Evolutionary conservation across 768 basidiomycete species (phyloP).

Genomic region (Kondoa malvinella): DNA sequence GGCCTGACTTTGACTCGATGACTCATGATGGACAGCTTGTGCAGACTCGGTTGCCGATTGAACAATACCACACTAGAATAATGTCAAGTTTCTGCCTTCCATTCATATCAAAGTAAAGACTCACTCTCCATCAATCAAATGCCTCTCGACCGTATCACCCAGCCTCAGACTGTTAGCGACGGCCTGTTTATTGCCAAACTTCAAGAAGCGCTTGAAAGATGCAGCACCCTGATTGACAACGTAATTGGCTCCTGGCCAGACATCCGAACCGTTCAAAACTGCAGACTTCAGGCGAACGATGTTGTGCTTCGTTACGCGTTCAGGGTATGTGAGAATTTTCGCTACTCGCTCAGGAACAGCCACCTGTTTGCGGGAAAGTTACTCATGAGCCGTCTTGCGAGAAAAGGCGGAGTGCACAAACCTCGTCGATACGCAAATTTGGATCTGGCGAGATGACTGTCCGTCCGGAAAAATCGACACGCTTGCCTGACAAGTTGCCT

Average conservation of each 20-base stretch:
- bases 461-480: slow-evolving; percentile 94
- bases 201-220: slow-evolving; percentile 65
- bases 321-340: slow-evolving; percentile 87
- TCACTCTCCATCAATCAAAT: slow-evolving; percentile 78
- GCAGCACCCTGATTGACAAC: slow-evolving; percentile 60
- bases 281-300: slow-evolving; percentile 57
- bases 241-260: slow-evolving; percentile 91
- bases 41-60: slow-evolving; percentile 95
- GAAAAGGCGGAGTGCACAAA: slow-evolving; percentile 30
- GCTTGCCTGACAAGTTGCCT: slow-evolving; percentile 94
- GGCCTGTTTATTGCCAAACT: slow-evolving; percentile 62
- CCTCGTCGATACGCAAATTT: slow-evolving; percentile 91
- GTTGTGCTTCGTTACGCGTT: slow-evolving; percentile 82
- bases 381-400: background rate
- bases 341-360: slow-evolving; percentile 92
- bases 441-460: slow-evolving; percentile 99
- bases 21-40: slow-evolving; percentile 99
- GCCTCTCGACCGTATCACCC: slow-evolving; percentile 87
- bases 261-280: slow-evolving; percentile 69
- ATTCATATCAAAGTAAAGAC: slow-evolving; percentile 18
- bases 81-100: background rate
- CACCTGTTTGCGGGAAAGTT: slow-evolving; percentile 32
- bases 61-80: slow-evolving; percentile 72
- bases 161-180: slow-evolving; percentile 66
- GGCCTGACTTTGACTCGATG: slow-evolving; percentile 90